Conservation (phyloP, 306 rosid species). For the Ziziphus jujuba region DNA sequence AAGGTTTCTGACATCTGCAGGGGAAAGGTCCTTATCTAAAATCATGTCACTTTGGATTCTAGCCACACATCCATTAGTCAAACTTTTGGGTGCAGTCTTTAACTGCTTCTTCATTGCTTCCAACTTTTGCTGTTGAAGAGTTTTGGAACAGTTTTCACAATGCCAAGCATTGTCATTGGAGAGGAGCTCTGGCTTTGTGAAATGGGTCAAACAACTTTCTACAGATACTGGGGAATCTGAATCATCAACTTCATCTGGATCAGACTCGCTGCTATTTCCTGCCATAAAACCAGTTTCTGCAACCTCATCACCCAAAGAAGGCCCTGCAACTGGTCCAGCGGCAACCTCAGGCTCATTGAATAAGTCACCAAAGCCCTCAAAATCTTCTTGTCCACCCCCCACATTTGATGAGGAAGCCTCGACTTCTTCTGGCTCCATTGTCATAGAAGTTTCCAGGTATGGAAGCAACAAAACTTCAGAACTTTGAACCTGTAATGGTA, state of each 20-base stretch:
- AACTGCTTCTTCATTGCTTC: slow-evolving; percentile 35
- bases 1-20: slow-evolving; percentile 30
- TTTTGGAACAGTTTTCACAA: slow-evolving; percentile 85
- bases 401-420: slow-evolving; percentile 57
- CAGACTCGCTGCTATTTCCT: slow-evolving; percentile 72
- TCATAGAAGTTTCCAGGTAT: slow-evolving; percentile 51
- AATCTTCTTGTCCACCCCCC: slow-evolving; percentile 62
- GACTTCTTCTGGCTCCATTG: slow-evolving; percentile 48
- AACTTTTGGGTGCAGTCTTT: slow-evolving; percentile 27
- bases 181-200: slow-evolving; percentile 90
- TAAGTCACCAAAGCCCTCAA: slow-evolving; percentile 82
- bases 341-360: slow-evolving; percentile 80
- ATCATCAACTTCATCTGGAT: slow-evolving; percentile 95
- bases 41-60: slow-evolving; percentile 33
- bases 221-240: slow-evolving; percentile 82
- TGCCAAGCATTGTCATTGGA: slow-evolving; percentile 88
- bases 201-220: slow-evolving; percentile 85
- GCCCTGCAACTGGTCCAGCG: slow-evolving; percentile 68
- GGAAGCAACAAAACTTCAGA: slow-evolving; percentile 78
- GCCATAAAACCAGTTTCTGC: slow-evolving; percentile 45
- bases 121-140: slow-evolving; percentile 43
- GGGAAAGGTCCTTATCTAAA: slow-evolving; percentile 30
- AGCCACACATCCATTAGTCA: slow-evolving; percentile 40
- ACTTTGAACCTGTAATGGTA: slow-evolving; percentile 67
- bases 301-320: slow-evolving; percentile 48